phyloP scores from a whole-genome alignment of 805 yeast genomes.

The Saccharomycopsis guyanensis region DNA sequence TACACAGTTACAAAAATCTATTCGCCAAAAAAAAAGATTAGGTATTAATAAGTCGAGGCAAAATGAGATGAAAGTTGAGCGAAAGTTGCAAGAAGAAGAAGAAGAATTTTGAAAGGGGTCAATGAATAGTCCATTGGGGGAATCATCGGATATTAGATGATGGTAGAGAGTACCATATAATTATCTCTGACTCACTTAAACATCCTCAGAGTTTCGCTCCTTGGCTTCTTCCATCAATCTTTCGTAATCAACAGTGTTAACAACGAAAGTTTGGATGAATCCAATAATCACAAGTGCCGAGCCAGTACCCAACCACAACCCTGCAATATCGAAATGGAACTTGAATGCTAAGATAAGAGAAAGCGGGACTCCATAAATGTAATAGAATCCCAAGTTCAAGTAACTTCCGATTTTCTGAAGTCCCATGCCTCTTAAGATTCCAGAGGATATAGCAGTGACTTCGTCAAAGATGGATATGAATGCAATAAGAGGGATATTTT shows the following conservation, averaged over 20 bases:
- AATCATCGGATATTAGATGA: too few species aligned
- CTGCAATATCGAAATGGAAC: slow-evolving; percentile 41
- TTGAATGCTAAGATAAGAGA: slow-evolving; percentile 52
- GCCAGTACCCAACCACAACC: slow-evolving; percentile 72
- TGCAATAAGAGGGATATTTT: slow-evolving; percentile 57
- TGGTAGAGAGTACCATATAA: too few species aligned
- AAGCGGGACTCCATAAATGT: slow-evolving; percentile 61
- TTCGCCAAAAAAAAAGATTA: too few species aligned
- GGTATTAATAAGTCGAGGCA: too few species aligned
- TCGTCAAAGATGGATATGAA: slow-evolving; percentile 64
- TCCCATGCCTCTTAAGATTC: slow-evolving; percentile 70
- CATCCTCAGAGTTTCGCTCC: slow-evolving; percentile 7
- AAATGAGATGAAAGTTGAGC: too few species aligned
- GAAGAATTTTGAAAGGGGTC: too few species aligned
- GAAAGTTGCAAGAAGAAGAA: too few species aligned
- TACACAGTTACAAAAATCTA: too few species aligned
- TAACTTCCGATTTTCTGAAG: slow-evolving; percentile 66
- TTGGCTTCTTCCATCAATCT: slow-evolving; percentile 15
- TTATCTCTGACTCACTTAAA: too few species aligned
- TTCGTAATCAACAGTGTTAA: slow-evolving; percentile 5
- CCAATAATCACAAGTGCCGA: slow-evolving; percentile 28
- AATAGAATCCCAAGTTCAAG: slow-evolving; percentile 63
- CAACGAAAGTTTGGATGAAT: slow-evolving; percentile 5
- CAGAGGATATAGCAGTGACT: slow-evolving; percentile 62
- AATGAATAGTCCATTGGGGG: too few species aligned